Evolutionary conservation across 2,329 filamentous ascomycete genomes (phyloP), one percentile per base, ranked within the genome.

Genomic region (Pseudogymnoascus sp.): DNA sequence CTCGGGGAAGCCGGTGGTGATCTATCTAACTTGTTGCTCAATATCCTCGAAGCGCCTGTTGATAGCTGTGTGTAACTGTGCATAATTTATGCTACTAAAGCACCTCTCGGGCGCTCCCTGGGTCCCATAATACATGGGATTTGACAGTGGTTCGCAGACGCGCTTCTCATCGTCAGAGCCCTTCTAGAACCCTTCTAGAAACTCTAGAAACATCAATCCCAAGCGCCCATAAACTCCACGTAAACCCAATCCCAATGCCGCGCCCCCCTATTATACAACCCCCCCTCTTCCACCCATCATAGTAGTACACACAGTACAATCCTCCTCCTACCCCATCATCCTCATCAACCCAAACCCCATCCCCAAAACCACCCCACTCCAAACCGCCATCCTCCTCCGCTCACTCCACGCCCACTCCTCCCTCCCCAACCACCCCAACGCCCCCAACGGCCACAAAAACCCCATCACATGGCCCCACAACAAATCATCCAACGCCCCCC

Each of bases 381-480:
- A 86, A 14, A 97, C 91, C 69, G 93, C 93, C 70, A 96, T 84
- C 73, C 92, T 87, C 79, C 91, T 89, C 71, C 93, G 81, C 71
- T 89, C 86, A 66, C 87, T 89, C 85, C 92, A 96, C 65, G 97
- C 86, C 0, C 90, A 92, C 64, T 95, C 90, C 75, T 96, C 91
- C 65, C 93, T 82, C 68, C 93, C 83, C 60, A 96, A 78, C 91
- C 93, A 97, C 62, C 88, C 86, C 64, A 93, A 79, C 70, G 90
- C 92, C 0, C 91, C 93, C 8, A 97, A 76, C 3, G 95, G 95
- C 85, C 93, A 97, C 74, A 99, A 89, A 79, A 97, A 99, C 0
- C 95, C 95, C 71, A 95, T 90, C 65, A 96, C 79, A 75, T 95
- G 91, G 4, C 93, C 95, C 77, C 88, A 90, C 64, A 97, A 81